Conservation (phyloP, 2,329 filamentous ascomycete genomes). For the Penicillium corylophilum region DNA sequence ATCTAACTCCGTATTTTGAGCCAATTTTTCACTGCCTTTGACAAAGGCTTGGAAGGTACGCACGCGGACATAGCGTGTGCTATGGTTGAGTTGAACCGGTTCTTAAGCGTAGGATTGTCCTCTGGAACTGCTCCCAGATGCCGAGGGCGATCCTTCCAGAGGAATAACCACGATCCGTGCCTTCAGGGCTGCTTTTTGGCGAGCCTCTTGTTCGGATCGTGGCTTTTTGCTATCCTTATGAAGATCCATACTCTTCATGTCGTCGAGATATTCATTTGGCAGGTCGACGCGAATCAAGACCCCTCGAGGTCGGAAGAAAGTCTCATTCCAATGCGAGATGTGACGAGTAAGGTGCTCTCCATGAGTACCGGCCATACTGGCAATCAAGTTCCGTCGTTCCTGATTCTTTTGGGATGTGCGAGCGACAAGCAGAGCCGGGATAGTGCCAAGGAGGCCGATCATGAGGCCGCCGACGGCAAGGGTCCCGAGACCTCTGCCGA, state of each 20-base stretch:
- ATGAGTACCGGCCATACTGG: constrained; percentile 15
- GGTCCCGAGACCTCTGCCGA: constrained; percentile 30
- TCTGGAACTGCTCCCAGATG: not conserved
- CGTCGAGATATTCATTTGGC: constrained; percentile 27
- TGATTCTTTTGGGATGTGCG: constrained; percentile 18
- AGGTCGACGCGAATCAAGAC: constrained; percentile 33
- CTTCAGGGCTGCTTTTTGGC: constrained; percentile 21
- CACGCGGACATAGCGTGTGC: no score
- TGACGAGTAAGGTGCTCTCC: constrained; percentile 17
- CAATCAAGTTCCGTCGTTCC: constrained; percentile 28
- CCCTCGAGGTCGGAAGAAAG: constrained; percentile 28
- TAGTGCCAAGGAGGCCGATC: constrained; percentile 29
- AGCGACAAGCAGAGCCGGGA: constrained; percentile 29
- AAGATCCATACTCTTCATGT: constrained; percentile 27
- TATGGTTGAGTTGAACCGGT: not conserved
- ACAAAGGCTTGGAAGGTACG: no score
- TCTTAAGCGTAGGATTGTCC: not conserved
- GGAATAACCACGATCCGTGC: constrained; percentile 32
- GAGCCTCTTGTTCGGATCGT: not conserved
- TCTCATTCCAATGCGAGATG: constrained; percentile 31
- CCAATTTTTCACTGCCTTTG: no score
- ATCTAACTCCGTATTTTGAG: no score
- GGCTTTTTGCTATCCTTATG: not conserved
- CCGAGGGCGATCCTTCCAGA: constrained; percentile 3
- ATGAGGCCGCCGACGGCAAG: constrained; percentile 33